A percentile compares a stretch with the other conserved stretches of the same genome.
phyloP scores from a whole-genome alignment of 73 alveolate species.

The Uronychia setigera region DNA sequence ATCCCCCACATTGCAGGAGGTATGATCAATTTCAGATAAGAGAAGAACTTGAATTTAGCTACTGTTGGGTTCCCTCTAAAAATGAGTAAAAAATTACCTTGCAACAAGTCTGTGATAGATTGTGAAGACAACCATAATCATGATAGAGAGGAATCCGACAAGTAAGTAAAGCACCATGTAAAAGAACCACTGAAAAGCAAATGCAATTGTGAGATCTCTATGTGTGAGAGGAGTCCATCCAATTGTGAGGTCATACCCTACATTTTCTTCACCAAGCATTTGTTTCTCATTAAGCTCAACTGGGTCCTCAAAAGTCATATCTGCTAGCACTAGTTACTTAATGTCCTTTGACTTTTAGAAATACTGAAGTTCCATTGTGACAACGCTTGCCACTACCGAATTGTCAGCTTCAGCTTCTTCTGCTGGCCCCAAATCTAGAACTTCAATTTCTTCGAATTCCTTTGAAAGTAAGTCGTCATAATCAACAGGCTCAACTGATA shows the following conservation, averaged over 20 bases:
- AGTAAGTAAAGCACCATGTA: slow-evolving; percentile 81
- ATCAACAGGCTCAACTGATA: slow-evolving; percentile 69
- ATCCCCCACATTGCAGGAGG: slow-evolving; percentile 76
- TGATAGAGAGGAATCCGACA: slow-evolving; percentile 76
- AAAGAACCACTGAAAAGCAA: slow-evolving; percentile 81
- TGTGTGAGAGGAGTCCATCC: slow-evolving; percentile 74
- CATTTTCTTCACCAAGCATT: slow-evolving; percentile 35
- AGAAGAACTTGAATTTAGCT: slow-evolving; percentile 67
- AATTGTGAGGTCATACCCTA: slow-evolving; percentile 63
- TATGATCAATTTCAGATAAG: slow-evolving; percentile 68
- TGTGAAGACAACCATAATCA: slow-evolving; percentile 56
- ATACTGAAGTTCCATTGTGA: slow-evolving; percentile 63
- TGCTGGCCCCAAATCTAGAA: slow-evolving; percentile 38
- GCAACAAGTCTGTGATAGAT: slow-evolving; percentile 66
- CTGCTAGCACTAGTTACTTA: slow-evolving; percentile 69
- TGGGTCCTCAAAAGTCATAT: slow-evolving; percentile 55
- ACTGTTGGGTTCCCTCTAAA: slow-evolving; percentile 52
- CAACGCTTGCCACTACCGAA: slow-evolving; percentile 55
- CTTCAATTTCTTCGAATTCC: slow-evolving; percentile 27
- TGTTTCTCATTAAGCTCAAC: slow-evolving; percentile 53
- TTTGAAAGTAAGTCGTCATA: slow-evolving; percentile 37
- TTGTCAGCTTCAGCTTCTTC: slow-evolving; percentile 48
- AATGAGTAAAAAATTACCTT: neutral
- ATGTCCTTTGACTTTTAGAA: slow-evolving; percentile 58
- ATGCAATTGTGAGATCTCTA: slow-evolving; percentile 78